Percentiles rank a stretch among this genome's conserved stretches.
phyloP scores from a whole-genome alignment of 257 asterid genomes.

The Capsicum rhomboideum region DNA sequence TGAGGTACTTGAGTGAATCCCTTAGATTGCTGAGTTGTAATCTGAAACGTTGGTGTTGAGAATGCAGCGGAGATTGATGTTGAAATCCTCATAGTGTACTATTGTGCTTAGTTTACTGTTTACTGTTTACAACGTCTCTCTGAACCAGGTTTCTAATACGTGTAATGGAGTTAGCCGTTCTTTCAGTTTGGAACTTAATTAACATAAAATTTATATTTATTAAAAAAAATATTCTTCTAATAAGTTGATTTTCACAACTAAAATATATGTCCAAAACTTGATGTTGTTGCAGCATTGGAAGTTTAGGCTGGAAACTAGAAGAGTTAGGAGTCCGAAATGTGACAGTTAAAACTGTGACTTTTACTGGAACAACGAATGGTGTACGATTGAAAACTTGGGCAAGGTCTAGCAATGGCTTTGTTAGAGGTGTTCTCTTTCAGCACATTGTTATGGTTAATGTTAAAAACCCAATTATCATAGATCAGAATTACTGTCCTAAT shows the following conservation, averaged over 20 bases:
- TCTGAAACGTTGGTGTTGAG: too few species aligned
- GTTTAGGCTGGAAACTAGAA: constrained; percentile 5
- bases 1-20: too few species aligned
- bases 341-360: background rate
- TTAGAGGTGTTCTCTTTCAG: constrained; percentile 3
- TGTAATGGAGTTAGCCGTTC: too few species aligned
- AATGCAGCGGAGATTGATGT: too few species aligned
- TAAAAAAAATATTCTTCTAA: background rate
- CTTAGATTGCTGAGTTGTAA: too few species aligned
- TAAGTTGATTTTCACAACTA: background rate
- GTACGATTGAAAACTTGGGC: constrained; percentile 17
- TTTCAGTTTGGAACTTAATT: too few species aligned
- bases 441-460: constrained; percentile 8
- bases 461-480: constrained; percentile 11
- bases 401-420: constrained; percentile 13
- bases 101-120: too few species aligned
- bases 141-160: too few species aligned
- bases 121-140: too few species aligned
- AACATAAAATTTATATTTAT: background rate
- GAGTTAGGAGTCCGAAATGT: constrained; percentile 15
- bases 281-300: constrained; percentile 10
- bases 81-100: too few species aligned
- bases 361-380: constrained; percentile 7
- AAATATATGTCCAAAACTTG: background rate
- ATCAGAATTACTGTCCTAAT: constrained; percentile 10